Evolutionary conservation across 2,329 filamentous ascomycete genomes (phyloP), one percentile per base, ranked within the genome.

Genomic region (Ascochyta koolunga): DNA sequence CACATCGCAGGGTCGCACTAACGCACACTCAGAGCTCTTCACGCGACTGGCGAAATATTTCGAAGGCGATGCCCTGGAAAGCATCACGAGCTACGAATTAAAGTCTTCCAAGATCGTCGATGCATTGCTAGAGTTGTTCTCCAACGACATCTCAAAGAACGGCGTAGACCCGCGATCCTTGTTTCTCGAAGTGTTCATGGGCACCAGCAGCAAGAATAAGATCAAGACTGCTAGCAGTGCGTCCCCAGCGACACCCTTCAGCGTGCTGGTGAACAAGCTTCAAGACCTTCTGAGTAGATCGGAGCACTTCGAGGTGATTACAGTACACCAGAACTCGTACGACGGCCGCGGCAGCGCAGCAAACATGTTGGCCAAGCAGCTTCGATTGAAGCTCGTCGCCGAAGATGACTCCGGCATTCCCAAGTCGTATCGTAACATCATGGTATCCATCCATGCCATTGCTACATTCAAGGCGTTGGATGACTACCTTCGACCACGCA

Each of bases 391-490:
- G 65, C 82, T 99, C 29, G 85, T 93, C 32, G 93, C 95, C 1
- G 93, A 96, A 62, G 93, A 96, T 1, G 89, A 93, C 40, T 93
- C 92, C 0, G 90, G 95, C 42, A 95, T 99, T 55, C 95, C 95
- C 16, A 84, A 87, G 31, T 82, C 89, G 0, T 98, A 96, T 71
- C 86, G 90, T 19, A 96, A 93, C 63, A 96, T 99, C 59, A 97
- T 97, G 89, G 95, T 99, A 1, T 96, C 92, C 0, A 99, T 99
- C 52, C 95, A 99, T 73, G 95, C 95, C 15, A 98, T 99, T 68
- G 93, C 95, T 2, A 98, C 93, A 0, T 98, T 99, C 80, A 98
- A 97, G 74, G 90, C 93, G 0, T 79, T 99, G 21, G 95, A 98
- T 70, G 95, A 99, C 71, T 99, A 98, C 73, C 82, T 99, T 37